phyloP scores from a whole-genome alignment of 805 yeast genomes.

The Ogataea allantospora region DNA sequence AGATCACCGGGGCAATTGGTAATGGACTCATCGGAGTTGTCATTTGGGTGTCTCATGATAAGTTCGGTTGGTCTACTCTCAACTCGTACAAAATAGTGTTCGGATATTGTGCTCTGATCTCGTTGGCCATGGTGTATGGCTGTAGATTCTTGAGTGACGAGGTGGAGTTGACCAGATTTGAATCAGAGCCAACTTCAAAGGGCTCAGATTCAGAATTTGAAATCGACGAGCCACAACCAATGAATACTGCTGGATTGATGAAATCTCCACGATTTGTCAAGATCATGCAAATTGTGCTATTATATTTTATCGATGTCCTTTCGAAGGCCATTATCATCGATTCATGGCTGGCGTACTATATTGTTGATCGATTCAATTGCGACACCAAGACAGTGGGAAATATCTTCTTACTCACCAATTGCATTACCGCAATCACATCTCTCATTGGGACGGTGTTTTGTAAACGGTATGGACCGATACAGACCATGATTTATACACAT shows the following conservation, averaged over 20 bases:
- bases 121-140: conserved; percentile 14
- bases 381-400: conserved; percentile 38
- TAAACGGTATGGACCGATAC: conserved; percentile 43
- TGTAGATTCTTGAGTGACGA: conserved; percentile 9
- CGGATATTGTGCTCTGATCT: conserved; percentile 26
- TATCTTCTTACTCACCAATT: conserved; percentile 39
- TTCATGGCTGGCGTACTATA: conserved; percentile 47
- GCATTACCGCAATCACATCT: conserved; percentile 39
- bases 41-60: conserved; percentile 23
- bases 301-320: conserved; percentile 43
- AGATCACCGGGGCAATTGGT: conserved; percentile 47
- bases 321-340: conserved; percentile 44
- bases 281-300: conserved; percentile 34
- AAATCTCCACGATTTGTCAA: conserved; percentile 15
- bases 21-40: conserved; percentile 40
- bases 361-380: conserved; percentile 37
- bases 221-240: conserved; percentile 2
- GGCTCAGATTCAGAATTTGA: conserved; percentile 32
- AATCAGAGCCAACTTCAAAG: neutral
- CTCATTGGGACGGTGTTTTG: conserved; percentile 43
- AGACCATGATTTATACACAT: conserved; percentile 45
- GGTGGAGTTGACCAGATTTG: conserved; percentile 8
- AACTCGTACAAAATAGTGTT: conserved; percentile 35
- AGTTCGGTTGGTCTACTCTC: conserved; percentile 22
- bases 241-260: conserved; percentile 3